A percentile compares a stretch with the other conserved stretches of the same genome.
Conservation (phyloP, 352 stramenopile genomes). For the Halophytophthora polymorphica region DNA sequence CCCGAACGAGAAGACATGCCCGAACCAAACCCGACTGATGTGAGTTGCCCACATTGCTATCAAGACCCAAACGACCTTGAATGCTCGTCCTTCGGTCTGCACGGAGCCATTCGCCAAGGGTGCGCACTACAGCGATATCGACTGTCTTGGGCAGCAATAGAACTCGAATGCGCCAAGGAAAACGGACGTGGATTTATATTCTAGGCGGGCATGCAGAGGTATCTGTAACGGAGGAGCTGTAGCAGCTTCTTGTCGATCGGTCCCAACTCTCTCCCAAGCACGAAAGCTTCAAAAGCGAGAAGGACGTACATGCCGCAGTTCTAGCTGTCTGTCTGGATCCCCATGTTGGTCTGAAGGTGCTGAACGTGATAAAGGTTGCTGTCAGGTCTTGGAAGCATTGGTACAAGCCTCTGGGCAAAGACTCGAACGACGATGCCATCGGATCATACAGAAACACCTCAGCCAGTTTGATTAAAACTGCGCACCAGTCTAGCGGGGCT, state of each 20-base stretch:
- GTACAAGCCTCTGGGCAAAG: background rate
- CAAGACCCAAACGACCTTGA: conserved; percentile 3
- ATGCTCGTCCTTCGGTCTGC: no score
- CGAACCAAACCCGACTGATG: no score
- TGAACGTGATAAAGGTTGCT: background rate
- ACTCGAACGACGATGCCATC: no score
- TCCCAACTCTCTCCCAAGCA: background rate
- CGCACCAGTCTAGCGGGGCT: no score
- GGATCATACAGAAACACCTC: no score
- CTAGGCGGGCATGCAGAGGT: conserved; percentile 1
- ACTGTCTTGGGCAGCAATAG: background rate
- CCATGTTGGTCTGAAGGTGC: background rate
- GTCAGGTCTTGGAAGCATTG: background rate
- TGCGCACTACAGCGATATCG: background rate
- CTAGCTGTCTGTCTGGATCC: conserved; percentile 11
- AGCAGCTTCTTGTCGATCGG: background rate
- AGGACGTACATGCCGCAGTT: conserved; percentile 14
- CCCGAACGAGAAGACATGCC: no score
- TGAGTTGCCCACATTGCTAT: conserved; percentile 2
- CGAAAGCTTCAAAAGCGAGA: conserved; percentile 9
- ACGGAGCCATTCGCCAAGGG: background rate
- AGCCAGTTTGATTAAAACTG: no score
- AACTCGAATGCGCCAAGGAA: background rate
- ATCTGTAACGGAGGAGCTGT: background rate
- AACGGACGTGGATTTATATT: conserved; percentile 18